Conservation (phyloP, 495 filamentous ascomycete species). For the Penicillium lagena region DNA sequence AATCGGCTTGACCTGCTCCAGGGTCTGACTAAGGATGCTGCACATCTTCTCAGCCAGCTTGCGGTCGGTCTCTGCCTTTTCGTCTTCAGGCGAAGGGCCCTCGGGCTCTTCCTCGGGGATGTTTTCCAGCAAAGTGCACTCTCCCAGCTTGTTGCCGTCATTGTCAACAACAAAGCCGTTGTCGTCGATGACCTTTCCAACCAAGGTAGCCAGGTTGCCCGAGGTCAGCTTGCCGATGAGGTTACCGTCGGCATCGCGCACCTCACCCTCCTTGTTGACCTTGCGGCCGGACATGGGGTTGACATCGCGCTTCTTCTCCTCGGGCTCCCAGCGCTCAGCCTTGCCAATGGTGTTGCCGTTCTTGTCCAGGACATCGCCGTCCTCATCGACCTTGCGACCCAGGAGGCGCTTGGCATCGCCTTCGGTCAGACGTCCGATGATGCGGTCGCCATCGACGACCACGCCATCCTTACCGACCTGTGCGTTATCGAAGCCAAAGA, state of each 20-base stretch:
- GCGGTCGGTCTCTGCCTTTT: constrained; percentile 56
- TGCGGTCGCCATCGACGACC: constrained; percentile 54
- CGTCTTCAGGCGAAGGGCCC: constrained; percentile 36
- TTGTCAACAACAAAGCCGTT: constrained; percentile 79
- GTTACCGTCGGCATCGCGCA: constrained; percentile 75
- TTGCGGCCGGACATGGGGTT: constrained; percentile 70
- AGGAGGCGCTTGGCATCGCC: constrained; percentile 67
- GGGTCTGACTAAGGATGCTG: constrained; percentile 64
- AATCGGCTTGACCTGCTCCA: constrained; percentile 78
- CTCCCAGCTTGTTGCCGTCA: constrained; percentile 74
- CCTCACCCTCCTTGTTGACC: constrained; percentile 78
- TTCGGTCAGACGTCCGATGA: constrained; percentile 67
- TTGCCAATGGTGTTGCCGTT: constrained; percentile 77
- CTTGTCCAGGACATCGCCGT: constrained; percentile 76
- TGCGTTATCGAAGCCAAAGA: constrained; percentile 67
- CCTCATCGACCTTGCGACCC: constrained; percentile 73
- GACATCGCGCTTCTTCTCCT: constrained; percentile 59
- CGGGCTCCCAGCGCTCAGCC: constrained; percentile 76
- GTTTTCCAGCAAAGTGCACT: constrained; percentile 72
- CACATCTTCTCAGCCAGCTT: constrained; percentile 76
- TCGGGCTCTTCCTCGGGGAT: constrained; percentile 47
- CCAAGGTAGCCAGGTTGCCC: constrained; percentile 61
- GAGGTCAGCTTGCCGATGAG: constrained; percentile 72
- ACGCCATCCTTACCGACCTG: constrained; percentile 73
- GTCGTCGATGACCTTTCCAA: constrained; percentile 78